These are phyloP conservation scores for Neurospora sp. DNA, from an alignment of 495 filamentous ascomycete species.

Conservation along the genomic window DNA sequence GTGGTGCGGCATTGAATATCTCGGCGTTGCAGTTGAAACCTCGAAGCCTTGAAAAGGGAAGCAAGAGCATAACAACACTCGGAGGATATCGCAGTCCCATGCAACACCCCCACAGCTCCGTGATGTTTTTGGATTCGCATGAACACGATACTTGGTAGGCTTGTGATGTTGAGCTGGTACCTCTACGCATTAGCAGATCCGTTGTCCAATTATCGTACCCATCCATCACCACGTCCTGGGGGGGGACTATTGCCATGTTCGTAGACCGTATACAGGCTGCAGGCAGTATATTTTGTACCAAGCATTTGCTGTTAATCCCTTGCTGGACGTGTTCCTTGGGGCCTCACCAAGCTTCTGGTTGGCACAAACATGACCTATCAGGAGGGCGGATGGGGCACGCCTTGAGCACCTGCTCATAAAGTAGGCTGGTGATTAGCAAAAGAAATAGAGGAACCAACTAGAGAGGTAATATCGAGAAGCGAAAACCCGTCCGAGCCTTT, in stretches of 20 bases:
- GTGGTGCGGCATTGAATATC: not conserved
- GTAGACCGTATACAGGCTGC: too few relatives aligned
- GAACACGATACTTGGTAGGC: not conserved
- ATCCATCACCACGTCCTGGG: not conserved
- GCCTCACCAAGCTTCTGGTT: not conserved
- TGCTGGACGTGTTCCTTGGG: not conserved
- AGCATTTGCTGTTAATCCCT: not conserved
- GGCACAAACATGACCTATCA: not conserved
- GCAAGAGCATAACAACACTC: not conserved
- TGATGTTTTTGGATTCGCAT: not conserved
- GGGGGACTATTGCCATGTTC: not conserved
- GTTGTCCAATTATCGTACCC: not conserved
- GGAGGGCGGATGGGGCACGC: not conserved
- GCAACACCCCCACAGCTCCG: not conserved
- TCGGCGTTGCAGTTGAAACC: not conserved
- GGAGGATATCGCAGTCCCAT: not conserved
- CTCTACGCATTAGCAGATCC: not conserved
- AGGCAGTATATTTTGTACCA: not conserved
- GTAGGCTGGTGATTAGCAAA: not conserved
- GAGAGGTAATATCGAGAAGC: not conserved
- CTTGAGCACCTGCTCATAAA: not conserved
- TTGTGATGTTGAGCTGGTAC: not conserved
- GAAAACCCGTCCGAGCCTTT: not conserved
- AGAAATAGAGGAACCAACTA: not conserved
- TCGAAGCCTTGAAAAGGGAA: not conserved